phyloP scores from a whole-genome alignment of 106 monocot genomes.

The Acorus gramineus region DNA sequence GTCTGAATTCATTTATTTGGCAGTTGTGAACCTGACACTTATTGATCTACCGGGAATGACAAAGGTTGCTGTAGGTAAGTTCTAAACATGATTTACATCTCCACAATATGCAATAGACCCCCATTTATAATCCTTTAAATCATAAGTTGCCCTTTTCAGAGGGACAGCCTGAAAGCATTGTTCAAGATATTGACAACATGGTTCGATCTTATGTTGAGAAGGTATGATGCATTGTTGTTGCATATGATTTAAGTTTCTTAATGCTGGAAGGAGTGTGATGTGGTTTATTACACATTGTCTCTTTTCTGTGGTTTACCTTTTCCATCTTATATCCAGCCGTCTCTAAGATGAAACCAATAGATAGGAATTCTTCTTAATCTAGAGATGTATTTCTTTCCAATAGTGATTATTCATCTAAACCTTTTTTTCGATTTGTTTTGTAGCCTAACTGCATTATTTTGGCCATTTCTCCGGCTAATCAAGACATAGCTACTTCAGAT shows the following conservation, averaged over 20 bases:
- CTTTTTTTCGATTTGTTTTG: slow-evolving; percentile 6
- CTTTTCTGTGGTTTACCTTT: not conserved
- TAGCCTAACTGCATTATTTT: slow-evolving; percentile 70
- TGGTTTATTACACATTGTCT: not conserved
- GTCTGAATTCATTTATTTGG: slow-evolving; percentile 9
- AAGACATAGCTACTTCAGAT: slow-evolving; percentile 86
- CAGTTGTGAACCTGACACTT: slow-evolving; percentile 96
- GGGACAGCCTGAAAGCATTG: slow-evolving; percentile 91
- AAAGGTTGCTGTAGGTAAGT: slow-evolving; percentile 96
- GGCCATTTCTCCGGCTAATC: slow-evolving; percentile 85
- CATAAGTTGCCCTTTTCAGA: slow-evolving; percentile 31
- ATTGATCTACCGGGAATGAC: slow-evolving; percentile 98
- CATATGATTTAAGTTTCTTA: not conserved
- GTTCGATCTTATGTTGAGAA: slow-evolving; percentile 9
- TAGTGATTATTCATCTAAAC: not conserved
- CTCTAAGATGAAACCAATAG: not conserved
- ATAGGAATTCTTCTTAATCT: not conserved
- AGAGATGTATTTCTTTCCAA: not conserved
- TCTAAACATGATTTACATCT: not conserved
- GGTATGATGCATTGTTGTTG: slow-evolving; percentile 2
- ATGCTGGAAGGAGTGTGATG: too few relatives aligned
- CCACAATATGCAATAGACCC: not conserved
- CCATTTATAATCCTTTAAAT: not conserved
- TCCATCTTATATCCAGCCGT: not conserved
- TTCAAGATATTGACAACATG: slow-evolving; percentile 79